Evolutionary conservation across 2,329 filamentous ascomycete genomes (phyloP).

Genomic region (Hypoxylon sp.): DNA sequence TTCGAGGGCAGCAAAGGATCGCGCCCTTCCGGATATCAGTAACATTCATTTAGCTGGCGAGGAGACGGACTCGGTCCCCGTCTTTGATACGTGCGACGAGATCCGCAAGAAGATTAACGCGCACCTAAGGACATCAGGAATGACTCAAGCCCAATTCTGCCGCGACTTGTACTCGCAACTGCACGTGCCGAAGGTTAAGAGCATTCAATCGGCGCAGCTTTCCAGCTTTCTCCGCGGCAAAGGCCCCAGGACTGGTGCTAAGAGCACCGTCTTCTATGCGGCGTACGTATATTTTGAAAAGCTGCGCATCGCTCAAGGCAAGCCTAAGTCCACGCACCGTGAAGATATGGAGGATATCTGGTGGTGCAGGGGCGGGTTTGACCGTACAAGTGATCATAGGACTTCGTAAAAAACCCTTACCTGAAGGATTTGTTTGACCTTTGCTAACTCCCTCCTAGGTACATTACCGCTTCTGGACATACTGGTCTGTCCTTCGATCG

Average conservation of each 20-base stretch:
- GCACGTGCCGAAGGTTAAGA: slow-evolving; percentile 52
- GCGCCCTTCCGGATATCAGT: slow-evolving; percentile 55
- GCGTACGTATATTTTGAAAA: slow-evolving; percentile 74
- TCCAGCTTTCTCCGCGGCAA: slow-evolving; percentile 65
- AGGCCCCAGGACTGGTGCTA: slow-evolving; percentile 63
- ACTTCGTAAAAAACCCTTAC: slow-evolving; percentile 18
- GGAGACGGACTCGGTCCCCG: slow-evolving; percentile 58
- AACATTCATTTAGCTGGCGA: slow-evolving; percentile 61
- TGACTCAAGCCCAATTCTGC: slow-evolving; percentile 66
- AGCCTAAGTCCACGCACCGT: slow-evolving; percentile 66
- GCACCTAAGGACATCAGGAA: slow-evolving; percentile 60
- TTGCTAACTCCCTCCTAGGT: slow-evolving; percentile 24
- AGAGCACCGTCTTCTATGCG: slow-evolving; percentile 65
- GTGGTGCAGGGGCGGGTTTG: slow-evolving; percentile 23
- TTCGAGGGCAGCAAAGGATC: slow-evolving; percentile 12
- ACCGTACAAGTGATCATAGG: slow-evolving; percentile 17
- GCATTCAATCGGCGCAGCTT: slow-evolving; percentile 60
- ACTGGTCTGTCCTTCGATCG: background rate
- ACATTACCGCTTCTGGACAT: background rate
- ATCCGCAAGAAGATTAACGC: slow-evolving; percentile 69
- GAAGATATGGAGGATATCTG: slow-evolving; percentile 62
- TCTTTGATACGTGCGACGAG: slow-evolving; percentile 72
- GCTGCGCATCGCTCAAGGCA: slow-evolving; percentile 64
- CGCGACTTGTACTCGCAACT: slow-evolving; percentile 59
- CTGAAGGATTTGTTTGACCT: background rate